These are phyloP conservation scores for Alternaria gansuensis DNA, from an alignment of 2,329 filamentous ascomycete genomes.

Conservation along the genomic window DNA sequence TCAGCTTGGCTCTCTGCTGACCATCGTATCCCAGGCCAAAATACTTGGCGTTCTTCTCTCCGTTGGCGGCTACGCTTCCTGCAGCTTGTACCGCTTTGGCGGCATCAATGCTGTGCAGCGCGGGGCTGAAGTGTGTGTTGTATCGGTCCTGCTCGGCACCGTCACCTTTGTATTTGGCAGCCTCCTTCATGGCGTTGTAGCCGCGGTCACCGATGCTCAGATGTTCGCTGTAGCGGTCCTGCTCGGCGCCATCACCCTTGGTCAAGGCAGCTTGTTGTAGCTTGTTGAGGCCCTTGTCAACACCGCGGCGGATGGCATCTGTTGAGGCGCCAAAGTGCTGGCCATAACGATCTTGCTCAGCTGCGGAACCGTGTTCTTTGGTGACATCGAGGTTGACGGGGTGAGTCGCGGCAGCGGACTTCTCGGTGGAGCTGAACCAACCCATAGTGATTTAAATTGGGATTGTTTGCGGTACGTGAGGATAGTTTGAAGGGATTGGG, in stretches of 20 bases:
- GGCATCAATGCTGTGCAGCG: constrained; percentile 32
- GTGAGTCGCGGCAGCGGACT: constrained; percentile 28
- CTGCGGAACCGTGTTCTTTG: constrained; percentile 40
- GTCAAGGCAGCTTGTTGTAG: constrained; percentile 28
- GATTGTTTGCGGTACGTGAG: neutral
- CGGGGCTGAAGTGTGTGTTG: constrained; percentile 39
- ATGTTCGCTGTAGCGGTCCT: constrained; percentile 38
- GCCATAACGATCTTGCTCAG: constrained; percentile 47
- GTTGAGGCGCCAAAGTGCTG: constrained; percentile 39
- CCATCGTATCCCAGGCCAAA: constrained; percentile 47
- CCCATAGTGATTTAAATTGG: constrained; percentile 33
- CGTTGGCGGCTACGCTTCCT: constrained; percentile 34
- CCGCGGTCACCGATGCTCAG: constrained; percentile 28
- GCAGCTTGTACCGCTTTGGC: constrained; percentile 40
- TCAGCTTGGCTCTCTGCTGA: constrained; percentile 38
- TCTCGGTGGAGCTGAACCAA: constrained; percentile 39
- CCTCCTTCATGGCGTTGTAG: constrained; percentile 25
- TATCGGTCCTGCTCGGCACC: constrained; percentile 49
- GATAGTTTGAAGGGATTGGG: neutral
- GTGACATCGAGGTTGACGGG: constrained; percentile 38
- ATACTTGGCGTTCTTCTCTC: constrained; percentile 38
- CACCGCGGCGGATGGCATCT: constrained; percentile 31
- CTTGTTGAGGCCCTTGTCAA: constrained; percentile 33
- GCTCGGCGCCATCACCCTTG: constrained; percentile 34
- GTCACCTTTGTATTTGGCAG: constrained; percentile 33